Evolutionary conservation across 2,329 filamentous ascomycete genomes (phyloP), one percentile per base, ranked within the genome.

Genomic region (Drechslerella dactyloides): DNA sequence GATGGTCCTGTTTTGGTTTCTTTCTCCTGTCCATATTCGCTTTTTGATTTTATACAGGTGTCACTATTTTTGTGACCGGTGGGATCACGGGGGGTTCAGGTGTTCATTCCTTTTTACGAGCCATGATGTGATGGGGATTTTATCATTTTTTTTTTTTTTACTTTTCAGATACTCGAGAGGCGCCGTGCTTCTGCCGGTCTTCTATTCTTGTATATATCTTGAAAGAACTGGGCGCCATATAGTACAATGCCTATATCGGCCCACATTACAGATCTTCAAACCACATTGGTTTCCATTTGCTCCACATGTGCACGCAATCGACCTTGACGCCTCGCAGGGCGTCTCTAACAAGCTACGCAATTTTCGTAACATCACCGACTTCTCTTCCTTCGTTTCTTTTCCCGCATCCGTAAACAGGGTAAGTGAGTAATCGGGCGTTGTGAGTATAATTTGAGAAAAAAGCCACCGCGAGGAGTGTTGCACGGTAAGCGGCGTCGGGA

Each of bases 31-130:
- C 48, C 27, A 40, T 50, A 37, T 59, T 17, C 24, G 37, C 51
- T 58, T 48, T 50, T 23, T 51, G 21, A 8, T 21, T 56, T 62
- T 69, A 61, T 62, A 69, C 51, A 69, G 21, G 30, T 35, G 64
- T 56, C 40, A 24, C 42, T 23, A 33, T 30, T 33, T 33, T 33
- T 33, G 27, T 33, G 27, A 33, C 27, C 27, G 27, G 27, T 33
- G 27, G 27, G 27, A 33, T 33, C 27, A 33, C 27, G 27, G 27
- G 19, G 56, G 40, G 51, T 50, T 55, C 50, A 13, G 52, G 56
- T 8, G 54, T 23, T 15, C 44, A 19, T 56, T 55, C 27, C 52
- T 50, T 53, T 55, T 62, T 10, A 10, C 33, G 48, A 30, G 42
- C 54, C 44, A 54, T 66, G 27, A 21, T 27, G 27, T 53, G 23